A percentile compares a stretch with the other conserved stretches of the same genome.
Conservation (phyloP, 306 rosid species). For the Dalbergia cochinchinensis region DNA sequence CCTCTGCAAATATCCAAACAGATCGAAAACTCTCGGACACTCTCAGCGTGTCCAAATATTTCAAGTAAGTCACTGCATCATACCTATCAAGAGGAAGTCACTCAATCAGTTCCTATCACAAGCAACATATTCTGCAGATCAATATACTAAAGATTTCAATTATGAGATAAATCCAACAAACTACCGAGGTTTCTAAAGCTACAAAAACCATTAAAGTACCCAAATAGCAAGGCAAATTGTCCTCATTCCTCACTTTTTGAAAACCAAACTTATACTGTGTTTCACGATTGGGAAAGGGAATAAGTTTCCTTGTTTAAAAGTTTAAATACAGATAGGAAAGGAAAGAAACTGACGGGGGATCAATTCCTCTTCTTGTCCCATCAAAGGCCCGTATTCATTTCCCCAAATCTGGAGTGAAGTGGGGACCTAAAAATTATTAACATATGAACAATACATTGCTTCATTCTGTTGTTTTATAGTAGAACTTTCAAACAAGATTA, state of each 20-base stretch:
- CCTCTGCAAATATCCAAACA: conserved; percentile 97
- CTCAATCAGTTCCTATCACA: conserved; percentile 42
- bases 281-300: no score
- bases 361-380: no score
- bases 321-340: no score
- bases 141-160: background rate
- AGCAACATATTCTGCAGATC: conserved; percentile 26
- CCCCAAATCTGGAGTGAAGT: no score
- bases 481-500: no score
- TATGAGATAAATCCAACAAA: conserved; percentile 11
- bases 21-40: conserved; percentile 94
- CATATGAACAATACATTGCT: no score
- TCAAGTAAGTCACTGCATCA: conserved; percentile 93
- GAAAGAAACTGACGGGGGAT: no score
- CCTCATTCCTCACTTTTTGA: background rate
- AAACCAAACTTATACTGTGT: background rate
- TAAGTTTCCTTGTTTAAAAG: no score
- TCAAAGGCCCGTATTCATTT: no score
- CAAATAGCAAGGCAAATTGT: background rate
- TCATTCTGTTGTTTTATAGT: no score
- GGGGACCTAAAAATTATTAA: no score
- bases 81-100: conserved; percentile 64
- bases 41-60: conserved; percentile 92
- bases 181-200: background rate
- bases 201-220: conserved; percentile 19